Conservation (phyloP, 2,329 filamentous ascomycete species). For the Botryotinia narcissicola region DNA sequence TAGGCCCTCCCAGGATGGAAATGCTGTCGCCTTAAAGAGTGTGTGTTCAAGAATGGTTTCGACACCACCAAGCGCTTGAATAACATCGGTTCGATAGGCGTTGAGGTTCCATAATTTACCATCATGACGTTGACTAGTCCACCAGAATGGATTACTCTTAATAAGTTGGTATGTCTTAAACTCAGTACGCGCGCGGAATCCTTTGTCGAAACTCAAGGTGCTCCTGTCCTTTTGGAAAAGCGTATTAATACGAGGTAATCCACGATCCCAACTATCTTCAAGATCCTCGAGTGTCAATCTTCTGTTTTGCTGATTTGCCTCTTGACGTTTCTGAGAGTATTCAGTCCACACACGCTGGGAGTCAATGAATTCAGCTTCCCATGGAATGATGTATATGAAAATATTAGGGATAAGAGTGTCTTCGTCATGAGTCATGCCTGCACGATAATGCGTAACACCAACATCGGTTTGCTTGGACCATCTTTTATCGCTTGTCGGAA, state of each 20-base stretch:
- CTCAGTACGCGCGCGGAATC: constrained; percentile 90
- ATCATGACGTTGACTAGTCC: constrained; percentile 96
- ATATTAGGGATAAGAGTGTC: constrained; percentile 98
- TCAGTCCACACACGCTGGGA: constrained; percentile 99
- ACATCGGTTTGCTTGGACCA: constrained; percentile 99
- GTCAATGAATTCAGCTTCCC: constrained; percentile 98
- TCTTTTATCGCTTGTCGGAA: constrained; percentile 94
- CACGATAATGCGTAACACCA: constrained; percentile 93
- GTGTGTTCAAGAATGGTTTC: constrained; percentile 98
- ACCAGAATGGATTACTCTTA: constrained; percentile 99
- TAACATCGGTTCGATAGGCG: constrained; percentile 92
- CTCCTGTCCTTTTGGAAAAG: constrained; percentile 98
- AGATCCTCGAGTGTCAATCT: constrained; percentile 92
- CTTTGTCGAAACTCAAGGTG: constrained; percentile 97
- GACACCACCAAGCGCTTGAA: constrained; percentile 87
- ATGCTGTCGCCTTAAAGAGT: constrained; percentile 93
- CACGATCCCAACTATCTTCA: constrained; percentile 97
- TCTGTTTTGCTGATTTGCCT: constrained; percentile 96
- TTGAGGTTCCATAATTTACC: constrained; percentile 98
- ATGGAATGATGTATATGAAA: constrained; percentile 98
- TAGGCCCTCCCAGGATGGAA: constrained; percentile 93
- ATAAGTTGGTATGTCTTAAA: constrained; percentile 99
- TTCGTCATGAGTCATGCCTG: constrained; percentile 97
- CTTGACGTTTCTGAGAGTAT: constrained; percentile 95
- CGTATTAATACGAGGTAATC: constrained; percentile 95